These are phyloP conservation scores for Phytophthora syringae DNA, from an alignment of 352 stramenopile genomes.

Conservation along the genomic window DNA sequence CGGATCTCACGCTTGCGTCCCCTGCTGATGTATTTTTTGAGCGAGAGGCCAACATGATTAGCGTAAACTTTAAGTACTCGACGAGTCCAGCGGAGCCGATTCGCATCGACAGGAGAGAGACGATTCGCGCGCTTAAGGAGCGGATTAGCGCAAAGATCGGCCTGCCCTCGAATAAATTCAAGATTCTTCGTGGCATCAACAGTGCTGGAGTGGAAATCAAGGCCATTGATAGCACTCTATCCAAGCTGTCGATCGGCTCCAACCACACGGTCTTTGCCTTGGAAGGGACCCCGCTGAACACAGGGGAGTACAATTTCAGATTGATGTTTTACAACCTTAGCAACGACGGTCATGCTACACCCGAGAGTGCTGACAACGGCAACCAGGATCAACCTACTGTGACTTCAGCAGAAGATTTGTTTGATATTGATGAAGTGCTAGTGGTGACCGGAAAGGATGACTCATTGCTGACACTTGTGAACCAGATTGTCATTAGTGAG, in stretches of 20 bases:
- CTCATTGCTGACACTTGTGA: constrained; percentile 57
- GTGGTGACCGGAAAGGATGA: constrained; percentile 61
- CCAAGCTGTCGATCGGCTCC: constrained; percentile 74
- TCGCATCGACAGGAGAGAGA: constrained; percentile 79
- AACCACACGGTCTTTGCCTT: constrained; percentile 74
- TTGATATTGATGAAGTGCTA: constrained; percentile 71
- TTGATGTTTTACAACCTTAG: constrained; percentile 61
- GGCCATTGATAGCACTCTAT: constrained; percentile 75
- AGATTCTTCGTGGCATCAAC: constrained; percentile 77
- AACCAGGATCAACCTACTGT: constrained; percentile 37
- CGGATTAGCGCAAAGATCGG: constrained; percentile 57
- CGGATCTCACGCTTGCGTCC: constrained; percentile 50
- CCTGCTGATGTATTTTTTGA: constrained; percentile 73
- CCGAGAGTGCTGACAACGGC: constrained; percentile 8
- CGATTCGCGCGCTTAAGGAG: constrained; percentile 62
- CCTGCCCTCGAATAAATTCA: constrained; percentile 64
- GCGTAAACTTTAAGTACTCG: constrained; percentile 75
- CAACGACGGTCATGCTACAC: background rate
- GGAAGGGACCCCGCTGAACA: constrained; percentile 68
- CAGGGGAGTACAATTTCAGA: constrained; percentile 81
- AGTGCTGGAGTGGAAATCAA: constrained; percentile 83
- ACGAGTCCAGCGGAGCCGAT: constrained; percentile 52
- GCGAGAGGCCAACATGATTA: constrained; percentile 81
- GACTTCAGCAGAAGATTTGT: constrained; percentile 35
- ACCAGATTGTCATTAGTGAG: constrained; percentile 75